Base-by-base conservation (phyloP, 2,329 filamentous ascomycete species). In the Anisogramma anomala region DNA sequence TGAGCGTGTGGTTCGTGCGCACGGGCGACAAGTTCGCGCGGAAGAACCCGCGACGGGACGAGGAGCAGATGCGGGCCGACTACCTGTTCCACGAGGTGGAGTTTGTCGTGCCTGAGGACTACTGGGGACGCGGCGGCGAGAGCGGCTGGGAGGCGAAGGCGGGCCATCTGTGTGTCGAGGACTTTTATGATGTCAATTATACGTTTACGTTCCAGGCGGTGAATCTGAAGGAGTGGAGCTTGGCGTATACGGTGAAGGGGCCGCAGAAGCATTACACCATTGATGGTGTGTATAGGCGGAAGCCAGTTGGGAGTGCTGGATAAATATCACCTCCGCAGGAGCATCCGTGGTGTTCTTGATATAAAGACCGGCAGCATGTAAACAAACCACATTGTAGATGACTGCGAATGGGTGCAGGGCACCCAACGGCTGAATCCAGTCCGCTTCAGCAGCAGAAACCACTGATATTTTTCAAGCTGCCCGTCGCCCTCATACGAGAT, bases 11-110 rank as follows among this genome's bases (percentile, higher is more conserved):
- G 82, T 87, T 87, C 50, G 76, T 76, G 28, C 76, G 77, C 48
- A 66, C 71, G 1, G 73, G 81, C 13, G 77, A 84, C 48, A 59
- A 66, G 11, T 65, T 66, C 40, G 68, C 68, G 10, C 77, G 79
- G 0, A 82, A 85, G 53, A 82, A 86, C 48, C 63, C 87, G 17
- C 88, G 87, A 57, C 82, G 87, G 50, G 71, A 79, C 46, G 63
- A 87, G n/a, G 70, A 80, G 41, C 59, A 67, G 13, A 65, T 65
- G 41, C 68, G 68, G 11, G 77, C 79, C 0, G 82, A 86, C 53
- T 82, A 86, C 48, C 62, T 87, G 15, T 89, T 88, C 57, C 82
- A 87, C 52, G 71, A 79, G 48, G 62, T 87, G n/a, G 70, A 80
- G 43, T 83, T 87, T 49, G 44, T 63, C 17, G 49, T 63, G 7